Evolutionary conservation across 805 yeast genomes (phyloP).

Genomic region (Clavispora vitiphila): DNA sequence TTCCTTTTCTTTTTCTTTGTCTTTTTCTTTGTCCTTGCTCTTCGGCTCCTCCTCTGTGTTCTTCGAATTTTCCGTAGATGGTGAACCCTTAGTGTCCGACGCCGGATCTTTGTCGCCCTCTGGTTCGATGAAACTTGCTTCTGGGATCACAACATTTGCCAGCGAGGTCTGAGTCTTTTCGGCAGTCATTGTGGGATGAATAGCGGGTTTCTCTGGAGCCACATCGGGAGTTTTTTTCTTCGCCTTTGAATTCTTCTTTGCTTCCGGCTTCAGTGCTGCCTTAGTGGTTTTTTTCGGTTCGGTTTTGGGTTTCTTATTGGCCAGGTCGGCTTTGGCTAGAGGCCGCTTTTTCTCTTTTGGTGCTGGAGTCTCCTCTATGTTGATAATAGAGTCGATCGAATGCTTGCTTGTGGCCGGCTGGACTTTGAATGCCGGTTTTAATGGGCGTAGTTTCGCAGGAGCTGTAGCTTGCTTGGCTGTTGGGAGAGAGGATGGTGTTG

Average conservation of each 20-base stretch:
- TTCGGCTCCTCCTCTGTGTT: constrained; percentile 9
- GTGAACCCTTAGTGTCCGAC: no score
- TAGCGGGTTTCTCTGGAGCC: constrained; percentile 11
- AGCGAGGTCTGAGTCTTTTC: constrained; percentile 12
- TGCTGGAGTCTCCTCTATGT: constrained; percentile 22
- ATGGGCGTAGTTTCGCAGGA: background rate
- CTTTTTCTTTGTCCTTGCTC: background rate
- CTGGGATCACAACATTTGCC: constrained; percentile 14
- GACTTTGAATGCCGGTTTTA: background rate
- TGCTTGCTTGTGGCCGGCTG: constrained; percentile 21
- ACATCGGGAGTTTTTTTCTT: constrained; percentile 20
- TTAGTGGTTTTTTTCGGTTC: constrained; percentile 8
- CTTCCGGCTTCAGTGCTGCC: constrained; percentile 3
- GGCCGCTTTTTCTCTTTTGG: constrained; percentile 10
- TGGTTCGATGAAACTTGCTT: background rate
- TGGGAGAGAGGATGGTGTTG: background rate
- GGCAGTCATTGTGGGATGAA: constrained; percentile 20
- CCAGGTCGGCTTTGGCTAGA: constrained; percentile 8
- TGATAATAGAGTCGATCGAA: constrained; percentile 37
- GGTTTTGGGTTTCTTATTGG: constrained; percentile 8
- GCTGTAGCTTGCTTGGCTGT: background rate
- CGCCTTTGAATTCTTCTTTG: constrained; percentile 5
- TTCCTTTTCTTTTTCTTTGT: constrained; percentile 1
- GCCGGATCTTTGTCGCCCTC: background rate
- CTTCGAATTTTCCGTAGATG: no score